Conservation (phyloP, 2,329 filamentous ascomycete genomes). For the Dothistroma pini region DNA sequence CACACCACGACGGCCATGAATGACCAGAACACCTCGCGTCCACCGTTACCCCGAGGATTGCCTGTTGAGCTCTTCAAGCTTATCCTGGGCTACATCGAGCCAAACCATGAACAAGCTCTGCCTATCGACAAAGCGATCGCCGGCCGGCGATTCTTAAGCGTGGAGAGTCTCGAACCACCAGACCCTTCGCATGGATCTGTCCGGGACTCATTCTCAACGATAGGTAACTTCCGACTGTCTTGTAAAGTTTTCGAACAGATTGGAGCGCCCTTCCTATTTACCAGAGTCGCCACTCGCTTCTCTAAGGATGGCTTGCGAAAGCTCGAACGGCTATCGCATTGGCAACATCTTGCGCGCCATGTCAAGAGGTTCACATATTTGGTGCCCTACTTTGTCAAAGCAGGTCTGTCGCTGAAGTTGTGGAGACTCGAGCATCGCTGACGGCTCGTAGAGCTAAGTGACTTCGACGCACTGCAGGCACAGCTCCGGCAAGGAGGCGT, state of each 20-base stretch:
- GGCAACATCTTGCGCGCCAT: conserved; percentile 49
- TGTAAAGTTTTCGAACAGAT: conserved; percentile 50
- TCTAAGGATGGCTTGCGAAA: conserved; percentile 48
- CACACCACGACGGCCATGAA: background rate
- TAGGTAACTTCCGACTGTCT: conserved; percentile 45
- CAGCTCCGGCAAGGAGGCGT: conserved; percentile 17
- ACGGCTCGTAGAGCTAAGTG: conserved; percentile 9
- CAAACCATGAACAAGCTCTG: conserved; percentile 48
- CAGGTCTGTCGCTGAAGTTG: conserved; percentile 39
- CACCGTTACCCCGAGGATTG: conserved; percentile 5
- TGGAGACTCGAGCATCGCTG: conserved; percentile 10
- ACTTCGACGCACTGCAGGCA: conserved; percentile 16
- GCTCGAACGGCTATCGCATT: conserved; percentile 48
- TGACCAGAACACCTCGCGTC: background rate
- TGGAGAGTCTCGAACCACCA: conserved; percentile 50
- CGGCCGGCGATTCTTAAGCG: conserved; percentile 49
- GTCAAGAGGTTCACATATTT: conserved; percentile 60
- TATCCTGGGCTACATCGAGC: conserved; percentile 51
- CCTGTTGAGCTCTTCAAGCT: conserved; percentile 9
- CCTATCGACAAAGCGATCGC: conserved; percentile 42
- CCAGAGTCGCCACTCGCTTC: conserved; percentile 51
- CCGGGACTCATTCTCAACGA: conserved; percentile 5
- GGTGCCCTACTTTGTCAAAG: conserved; percentile 56
- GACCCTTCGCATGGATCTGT: conserved; percentile 32
- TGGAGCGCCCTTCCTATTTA: conserved; percentile 51